Conservation (phyloP, 129 eudicot genomes). For the Mikania micrantha region DNA sequence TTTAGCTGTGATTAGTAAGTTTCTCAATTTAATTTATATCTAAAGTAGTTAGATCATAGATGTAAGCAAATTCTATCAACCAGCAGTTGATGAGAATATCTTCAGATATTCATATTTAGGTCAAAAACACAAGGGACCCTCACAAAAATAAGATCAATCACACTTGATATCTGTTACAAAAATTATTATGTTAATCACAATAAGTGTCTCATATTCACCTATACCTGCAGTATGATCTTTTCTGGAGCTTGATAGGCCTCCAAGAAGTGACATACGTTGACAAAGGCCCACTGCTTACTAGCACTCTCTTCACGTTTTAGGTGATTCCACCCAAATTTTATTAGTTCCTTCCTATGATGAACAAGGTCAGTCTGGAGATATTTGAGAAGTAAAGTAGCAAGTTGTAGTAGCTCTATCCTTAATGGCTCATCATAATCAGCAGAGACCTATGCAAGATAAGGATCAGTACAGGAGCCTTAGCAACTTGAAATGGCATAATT, state of each 20-base stretch:
- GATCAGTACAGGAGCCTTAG: neutral
- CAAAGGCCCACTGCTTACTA: constrained; percentile 99
- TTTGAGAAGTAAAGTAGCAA: constrained; percentile 95
- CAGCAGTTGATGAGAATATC: neutral
- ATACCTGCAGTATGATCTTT: constrained; percentile 95
- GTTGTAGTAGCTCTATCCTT: constrained; percentile 97
- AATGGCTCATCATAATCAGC: constrained; percentile 97
- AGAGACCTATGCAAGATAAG: constrained; percentile 55
- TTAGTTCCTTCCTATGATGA: constrained; percentile 91
- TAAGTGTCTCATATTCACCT: neutral
- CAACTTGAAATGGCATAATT: neutral
- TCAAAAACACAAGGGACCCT: neutral
- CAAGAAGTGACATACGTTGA: constrained; percentile 96
- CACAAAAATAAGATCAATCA: neutral
- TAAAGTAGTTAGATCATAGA: neutral
- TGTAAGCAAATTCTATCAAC: neutral
- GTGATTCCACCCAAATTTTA: constrained; percentile 99
- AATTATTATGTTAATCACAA: neutral
- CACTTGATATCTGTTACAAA: neutral
- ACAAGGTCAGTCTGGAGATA: constrained; percentile 95
- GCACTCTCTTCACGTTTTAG: constrained; percentile 99
- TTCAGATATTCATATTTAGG: neutral
- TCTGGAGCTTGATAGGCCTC: constrained; percentile 99
- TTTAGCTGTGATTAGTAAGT: constrained; percentile 14
- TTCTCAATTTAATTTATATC: neutral